Base-by-base conservation (phyloP, 2,329 filamentous ascomycete genomes). In the Diaporthe velutina region DNA sequence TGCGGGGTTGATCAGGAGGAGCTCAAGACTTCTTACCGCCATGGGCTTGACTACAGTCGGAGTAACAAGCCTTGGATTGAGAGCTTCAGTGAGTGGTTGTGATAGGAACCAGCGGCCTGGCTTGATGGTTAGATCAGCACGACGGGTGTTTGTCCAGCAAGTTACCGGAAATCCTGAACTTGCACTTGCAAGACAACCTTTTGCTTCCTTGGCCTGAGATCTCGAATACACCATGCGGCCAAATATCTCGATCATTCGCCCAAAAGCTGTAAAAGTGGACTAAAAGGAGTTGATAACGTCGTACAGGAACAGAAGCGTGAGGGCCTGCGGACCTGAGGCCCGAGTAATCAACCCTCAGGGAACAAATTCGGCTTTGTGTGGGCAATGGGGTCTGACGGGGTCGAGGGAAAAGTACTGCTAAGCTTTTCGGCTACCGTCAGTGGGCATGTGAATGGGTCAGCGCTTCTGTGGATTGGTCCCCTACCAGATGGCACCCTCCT, bases 1-100 rank as follows among this genome's bases (percentile, higher is more conserved):
- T 93, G 93, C 80, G 94, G 94, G 17, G 90, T 96, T 74, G 94
- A 96, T 80, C 88, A 95, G 84, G 94, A 96, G 84, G 92, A 93
- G 81, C 84, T 96, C 79, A 85, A 88, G 75, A 89, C 88, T 75
- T 84, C 82, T 74, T 96, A 95, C 82, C 91, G 89, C 81, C 92
- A 93, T 81, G 92, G 93, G 7, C 82, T 88, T 57, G 86, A 88
- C 73, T 86, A 87, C 42, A 83, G 83, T 22, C 80, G 83, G 76
- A 85, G 85, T 35, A 90, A 88, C 73, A 85, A 88, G 79, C 89
- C 89, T 35, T 91, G 89, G 89, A 77, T 80, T 50, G 80, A 82
- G 76, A 71, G 66, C 28, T 79, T 81, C 64, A 82, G 81, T 15
- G 81, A 85, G 76, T 86, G 85, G 85, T 35, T 83, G 70, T 82